Base-by-base conservation (phyloP, 106 monocot species). In the Ottelia alismoides region DNA sequence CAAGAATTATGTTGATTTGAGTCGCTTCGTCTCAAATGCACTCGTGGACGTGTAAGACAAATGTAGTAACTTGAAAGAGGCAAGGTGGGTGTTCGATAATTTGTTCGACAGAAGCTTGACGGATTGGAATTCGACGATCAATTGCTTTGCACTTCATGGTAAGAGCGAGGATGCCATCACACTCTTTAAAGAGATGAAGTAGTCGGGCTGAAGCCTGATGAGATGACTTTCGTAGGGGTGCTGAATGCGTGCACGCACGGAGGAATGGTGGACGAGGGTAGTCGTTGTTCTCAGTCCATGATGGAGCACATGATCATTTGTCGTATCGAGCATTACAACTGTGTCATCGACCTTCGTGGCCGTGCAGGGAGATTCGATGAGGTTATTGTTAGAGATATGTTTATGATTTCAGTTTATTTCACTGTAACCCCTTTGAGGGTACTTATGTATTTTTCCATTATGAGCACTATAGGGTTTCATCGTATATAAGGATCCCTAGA, bases 31-130 rank as follows among this genome's bases (percentile, higher is more conserved):
- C 20, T 67, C 70, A 22, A 98, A 98, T 58, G 81, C 76, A 1
- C 69, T 98, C 1, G 48, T 90, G 2, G 96, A 98, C 70, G 72
- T 98, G 81, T 98, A 98, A 49, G 96, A 89, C 2, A 98, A 89
- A 69, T 98, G 96, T 30, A 89, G 96, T 3, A 75, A 72, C 64
- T 62, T 98, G 71, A 64, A 52, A 25, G 64, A 71, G 45, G 96
- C 82, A 0, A 70, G 67, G 24, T 70, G 65, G 64, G 57, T 90
- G 14, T 98, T 89, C 24, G 44, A 67, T 26, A 20, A 10, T 22
- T 64, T 63, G 22, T 46, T 69, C 6, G 66, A 72, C n/a, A 74
- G 52, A 53, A 80, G 64, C 58, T 48, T 90, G 40, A 85, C 72
- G 0, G 50, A 76, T 0, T 98, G 96, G 89, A 96, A 98, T 82